Percentiles rank a stretch among this genome's conserved stretches.
Evolutionary conservation across 1,284 basidiomycete species (phyloP).

Genomic region (Trametes sp.): DNA sequence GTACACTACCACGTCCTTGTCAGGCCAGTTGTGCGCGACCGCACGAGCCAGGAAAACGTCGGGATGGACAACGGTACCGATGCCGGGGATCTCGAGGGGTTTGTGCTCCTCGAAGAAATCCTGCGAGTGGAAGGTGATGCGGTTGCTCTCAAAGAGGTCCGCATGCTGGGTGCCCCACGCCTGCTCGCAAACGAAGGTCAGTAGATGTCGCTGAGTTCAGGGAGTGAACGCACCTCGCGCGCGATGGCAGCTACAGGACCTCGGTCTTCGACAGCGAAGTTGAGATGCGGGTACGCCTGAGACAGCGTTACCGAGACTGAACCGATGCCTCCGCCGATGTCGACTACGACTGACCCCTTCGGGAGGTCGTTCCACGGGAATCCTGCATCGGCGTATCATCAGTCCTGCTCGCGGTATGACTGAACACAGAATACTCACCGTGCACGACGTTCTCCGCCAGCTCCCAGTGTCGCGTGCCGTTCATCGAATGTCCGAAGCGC

Average conservation of each 20-base stretch:
- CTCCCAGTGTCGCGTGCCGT: conserved; percentile 25
- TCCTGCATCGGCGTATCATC: conserved; percentile 44
- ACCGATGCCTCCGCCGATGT: conserved; percentile 80
- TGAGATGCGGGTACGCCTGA: conserved; percentile 57
- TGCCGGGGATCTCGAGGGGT: conserved; percentile 21
- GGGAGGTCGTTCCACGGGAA: conserved; percentile 70
- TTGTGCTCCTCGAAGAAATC: conserved; percentile 71
- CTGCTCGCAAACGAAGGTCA: conserved; percentile 19
- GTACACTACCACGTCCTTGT: conserved; percentile 42
- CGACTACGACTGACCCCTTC: conserved; percentile 59
- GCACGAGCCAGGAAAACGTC: conserved; percentile 70
- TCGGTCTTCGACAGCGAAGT: conserved; percentile 76
- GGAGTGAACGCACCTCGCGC: conserved; percentile 44
- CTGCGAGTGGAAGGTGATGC: conserved; percentile 51
- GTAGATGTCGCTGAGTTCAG: no score
- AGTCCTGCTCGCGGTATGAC: background rate
- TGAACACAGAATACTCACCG: background rate
- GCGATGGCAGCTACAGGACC: conserved; percentile 69
- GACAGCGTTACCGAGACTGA: conserved; percentile 71
- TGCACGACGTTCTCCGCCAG: conserved; percentile 22
- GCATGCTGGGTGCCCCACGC: conserved; percentile 69
- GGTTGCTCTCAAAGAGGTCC: conserved; percentile 24
- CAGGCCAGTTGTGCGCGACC: conserved; percentile 75
- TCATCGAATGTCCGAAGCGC: conserved; percentile 26
- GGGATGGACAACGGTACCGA: conserved; percentile 5